phyloP scores from a whole-genome alignment of 306 rosid genomes.

The Lupinus albus region DNA sequence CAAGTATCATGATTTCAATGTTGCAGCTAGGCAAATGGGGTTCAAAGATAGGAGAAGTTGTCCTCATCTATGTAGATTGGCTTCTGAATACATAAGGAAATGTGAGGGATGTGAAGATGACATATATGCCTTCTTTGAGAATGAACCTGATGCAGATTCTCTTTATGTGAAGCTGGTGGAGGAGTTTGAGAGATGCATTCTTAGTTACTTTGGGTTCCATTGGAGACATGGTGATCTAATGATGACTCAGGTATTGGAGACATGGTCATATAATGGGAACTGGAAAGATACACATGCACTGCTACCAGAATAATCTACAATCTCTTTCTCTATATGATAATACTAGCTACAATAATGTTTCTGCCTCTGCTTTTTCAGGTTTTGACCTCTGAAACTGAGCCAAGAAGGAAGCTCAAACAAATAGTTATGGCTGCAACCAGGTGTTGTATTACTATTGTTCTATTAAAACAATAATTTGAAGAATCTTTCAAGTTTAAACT shows the following conservation, averaged over 20 bases:
- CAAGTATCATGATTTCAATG: too few species aligned
- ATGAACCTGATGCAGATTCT: slow-evolving; percentile 80
- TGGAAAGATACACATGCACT: neutral
- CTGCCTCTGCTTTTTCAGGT: slow-evolving; percentile 53
- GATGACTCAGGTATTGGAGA: slow-evolving; percentile 75
- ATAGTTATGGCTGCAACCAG: slow-evolving; percentile 93
- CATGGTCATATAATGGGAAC: neutral
- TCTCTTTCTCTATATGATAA: neutral
- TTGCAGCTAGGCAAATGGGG: slow-evolving; percentile 97
- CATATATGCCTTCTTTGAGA: slow-evolving; percentile 66
- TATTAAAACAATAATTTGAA: neutral
- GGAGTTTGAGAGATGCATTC: slow-evolving; percentile 97
- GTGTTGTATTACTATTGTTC: slow-evolving; percentile 40
- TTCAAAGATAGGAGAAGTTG: slow-evolving; percentile 71
- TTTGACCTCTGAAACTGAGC: slow-evolving; percentile 72
- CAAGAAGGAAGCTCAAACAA: slow-evolving; percentile 73
- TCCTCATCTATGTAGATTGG: slow-evolving; percentile 80
- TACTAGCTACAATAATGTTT: neutral
- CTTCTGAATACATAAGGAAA: slow-evolving; percentile 80
- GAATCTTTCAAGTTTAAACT: neutral
- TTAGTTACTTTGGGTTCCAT: slow-evolving; percentile 92
- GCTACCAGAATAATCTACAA: neutral
- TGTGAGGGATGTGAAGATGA: slow-evolving; percentile 79
- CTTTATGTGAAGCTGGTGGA: slow-evolving; percentile 92
- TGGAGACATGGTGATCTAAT: slow-evolving; percentile 78